phyloP scores from a whole-genome alignment of 768 basidiomycete species.

The Lactifluus hygrophoroides region DNA sequence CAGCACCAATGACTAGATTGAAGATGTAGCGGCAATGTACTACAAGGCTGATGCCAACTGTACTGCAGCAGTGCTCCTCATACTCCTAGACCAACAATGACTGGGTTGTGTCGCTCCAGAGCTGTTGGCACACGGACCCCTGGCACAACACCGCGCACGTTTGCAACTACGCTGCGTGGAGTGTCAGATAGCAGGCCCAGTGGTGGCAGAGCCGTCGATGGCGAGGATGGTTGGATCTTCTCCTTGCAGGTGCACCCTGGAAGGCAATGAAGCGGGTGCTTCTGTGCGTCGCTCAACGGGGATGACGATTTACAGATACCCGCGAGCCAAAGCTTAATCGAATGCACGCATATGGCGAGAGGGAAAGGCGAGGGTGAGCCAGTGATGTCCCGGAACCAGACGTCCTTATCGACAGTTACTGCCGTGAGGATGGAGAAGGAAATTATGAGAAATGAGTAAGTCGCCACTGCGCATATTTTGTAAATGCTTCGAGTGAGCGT shows the following conservation, averaged over 20 bases:
- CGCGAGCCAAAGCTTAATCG: conserved; percentile 1
- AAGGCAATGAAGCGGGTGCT: conserved; percentile 9
- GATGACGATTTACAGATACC: not conserved
- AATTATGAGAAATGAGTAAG: conserved; percentile 11
- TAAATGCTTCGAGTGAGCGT: not conserved
- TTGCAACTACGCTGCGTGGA: not conserved
- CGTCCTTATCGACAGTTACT: conserved; percentile 16
- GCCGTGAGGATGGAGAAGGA: conserved; percentile 12
- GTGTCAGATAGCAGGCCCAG: not conserved
- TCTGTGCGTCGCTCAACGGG: not conserved
- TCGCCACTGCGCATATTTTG: conserved; percentile 1
- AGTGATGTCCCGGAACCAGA: conserved; percentile 21
- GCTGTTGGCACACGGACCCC: conserved; percentile 19
- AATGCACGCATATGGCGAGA: conserved; percentile 4
- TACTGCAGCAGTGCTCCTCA: not conserved
- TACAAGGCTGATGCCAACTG: not conserved
- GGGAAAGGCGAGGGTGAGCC: conserved; percentile 21
- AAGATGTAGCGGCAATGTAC: not conserved
- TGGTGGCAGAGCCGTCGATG: conserved; percentile 11
- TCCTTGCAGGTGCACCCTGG: conserved; percentile 17
- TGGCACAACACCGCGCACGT: conserved; percentile 5
- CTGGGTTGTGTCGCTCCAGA: conserved; percentile 19
- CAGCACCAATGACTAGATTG: no score
- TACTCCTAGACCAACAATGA: conserved; percentile 17
- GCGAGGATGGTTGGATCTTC: conserved; percentile 17